These are phyloP conservation scores for Lodderomyces theae DNA, from an alignment of 1,139 yeast genomes.

Conservation along the genomic window DNA sequence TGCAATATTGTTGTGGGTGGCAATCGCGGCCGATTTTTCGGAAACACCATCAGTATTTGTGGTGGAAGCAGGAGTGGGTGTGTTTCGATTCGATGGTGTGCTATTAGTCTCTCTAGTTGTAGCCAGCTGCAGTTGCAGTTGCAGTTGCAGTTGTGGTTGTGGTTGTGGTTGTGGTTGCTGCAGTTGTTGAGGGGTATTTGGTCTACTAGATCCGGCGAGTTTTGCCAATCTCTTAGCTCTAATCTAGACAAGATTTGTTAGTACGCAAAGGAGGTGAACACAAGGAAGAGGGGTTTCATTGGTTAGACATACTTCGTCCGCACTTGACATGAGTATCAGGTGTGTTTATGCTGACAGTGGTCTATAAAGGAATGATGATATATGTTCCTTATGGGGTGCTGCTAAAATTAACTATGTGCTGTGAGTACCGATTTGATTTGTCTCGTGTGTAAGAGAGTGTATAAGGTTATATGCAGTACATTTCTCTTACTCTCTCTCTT, in stretches of 20 bases:
- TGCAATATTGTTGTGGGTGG: slow-evolving; percentile 2
- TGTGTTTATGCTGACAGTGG: not conserved
- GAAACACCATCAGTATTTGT: not conserved
- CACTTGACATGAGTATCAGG: slow-evolving; percentile 14
- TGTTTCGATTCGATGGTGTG: not conserved
- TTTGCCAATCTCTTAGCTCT: slow-evolving; percentile 59
- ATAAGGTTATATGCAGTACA: too few relatives aligned
- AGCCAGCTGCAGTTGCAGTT: not conserved
- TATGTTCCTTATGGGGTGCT: too few relatives aligned
- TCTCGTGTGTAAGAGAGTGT: too few relatives aligned
- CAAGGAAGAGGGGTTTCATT: not conserved
- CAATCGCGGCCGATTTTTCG: slow-evolving; percentile 2
- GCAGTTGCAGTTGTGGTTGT: too few relatives aligned
- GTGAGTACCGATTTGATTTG: too few relatives aligned
- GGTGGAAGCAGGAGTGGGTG: not conserved
- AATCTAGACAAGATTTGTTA: slow-evolving; percentile 24
- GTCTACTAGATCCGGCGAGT: slow-evolving; percentile 27
- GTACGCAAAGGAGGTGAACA: slow-evolving; percentile 8
- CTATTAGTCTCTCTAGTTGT: not conserved
- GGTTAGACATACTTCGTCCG: slow-evolving; percentile 28
- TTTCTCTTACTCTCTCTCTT: too few relatives aligned
- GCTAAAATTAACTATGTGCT: too few relatives aligned
- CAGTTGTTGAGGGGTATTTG: slow-evolving; percentile 8
- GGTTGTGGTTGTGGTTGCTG: not conserved
- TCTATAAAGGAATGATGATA: too few relatives aligned